Percentiles rank a stretch among this genome's conserved stretches.
Conservation (phyloP, 23 red algal species). For the Gracilaria vermiculophylla region DNA sequence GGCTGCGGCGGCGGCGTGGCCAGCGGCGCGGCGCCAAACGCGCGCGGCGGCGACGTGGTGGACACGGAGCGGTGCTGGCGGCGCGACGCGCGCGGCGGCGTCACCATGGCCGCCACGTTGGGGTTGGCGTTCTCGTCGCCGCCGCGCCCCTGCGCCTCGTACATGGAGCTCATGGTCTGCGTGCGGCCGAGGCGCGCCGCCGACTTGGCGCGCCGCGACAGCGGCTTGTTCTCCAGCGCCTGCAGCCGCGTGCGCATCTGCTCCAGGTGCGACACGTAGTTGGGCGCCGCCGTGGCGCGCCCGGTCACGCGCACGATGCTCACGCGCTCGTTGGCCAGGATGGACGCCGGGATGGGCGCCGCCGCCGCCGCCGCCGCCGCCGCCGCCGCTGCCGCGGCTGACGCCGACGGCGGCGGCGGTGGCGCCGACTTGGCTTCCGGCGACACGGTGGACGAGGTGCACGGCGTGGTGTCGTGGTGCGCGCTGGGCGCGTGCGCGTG, state of each 20-base stretch:
- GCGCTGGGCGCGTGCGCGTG: neutral
- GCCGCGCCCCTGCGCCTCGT: constrained; percentile 1
- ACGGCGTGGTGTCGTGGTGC: neutral
- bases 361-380: no score
- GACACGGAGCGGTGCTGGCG: constrained; percentile 58
- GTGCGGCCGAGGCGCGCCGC: constrained; percentile 54
- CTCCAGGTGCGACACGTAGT: constrained; percentile 61
- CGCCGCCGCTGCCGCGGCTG: no score
- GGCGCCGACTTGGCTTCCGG: neutral
- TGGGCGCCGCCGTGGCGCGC: constrained; percentile 29
- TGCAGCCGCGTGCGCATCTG: constrained; percentile 53
- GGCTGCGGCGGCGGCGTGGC: neutral
- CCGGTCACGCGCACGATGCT: constrained; percentile 59
- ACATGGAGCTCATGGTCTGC: constrained; percentile 71
- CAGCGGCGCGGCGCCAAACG: neutral
- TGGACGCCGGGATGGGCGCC: constrained; percentile 36
- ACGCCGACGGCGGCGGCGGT: no score
- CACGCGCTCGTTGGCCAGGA: constrained; percentile 58
- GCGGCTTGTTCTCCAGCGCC: constrained; percentile 65
- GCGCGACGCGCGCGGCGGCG: constrained; percentile 31
- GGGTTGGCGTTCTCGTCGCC: constrained; percentile 63
- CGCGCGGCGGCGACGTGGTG: constrained; percentile 20
- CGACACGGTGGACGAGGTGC: constrained; percentile 18
- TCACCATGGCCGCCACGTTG: constrained; percentile 64
- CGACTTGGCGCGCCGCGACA: constrained; percentile 49